Conservation (phyloP, 306 rosid species). For the Rubus idaeus region DNA sequence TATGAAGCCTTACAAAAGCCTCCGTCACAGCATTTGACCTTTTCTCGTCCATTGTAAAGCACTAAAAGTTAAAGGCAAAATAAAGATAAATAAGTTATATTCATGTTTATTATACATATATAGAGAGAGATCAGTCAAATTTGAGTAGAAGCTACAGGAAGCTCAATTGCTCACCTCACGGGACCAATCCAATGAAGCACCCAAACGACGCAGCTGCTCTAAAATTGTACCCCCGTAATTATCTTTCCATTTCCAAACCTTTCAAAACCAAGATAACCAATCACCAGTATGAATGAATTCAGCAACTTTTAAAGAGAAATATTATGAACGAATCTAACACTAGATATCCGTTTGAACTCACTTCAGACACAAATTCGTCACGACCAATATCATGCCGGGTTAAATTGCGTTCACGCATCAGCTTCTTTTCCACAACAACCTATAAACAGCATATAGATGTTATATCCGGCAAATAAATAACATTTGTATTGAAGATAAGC, state of each 20-base stretch:
- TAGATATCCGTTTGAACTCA: conserved; percentile 35
- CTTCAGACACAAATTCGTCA: conserved; percentile 72
- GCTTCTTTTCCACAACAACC: conserved; percentile 98
- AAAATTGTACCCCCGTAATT: conserved; percentile 82
- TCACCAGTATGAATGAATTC: conserved; percentile 18
- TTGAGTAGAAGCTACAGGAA: background rate
- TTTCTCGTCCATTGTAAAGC: conserved; percentile 94
- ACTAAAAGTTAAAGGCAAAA: conserved; percentile 38
- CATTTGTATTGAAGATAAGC: background rate
- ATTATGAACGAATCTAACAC: background rate
- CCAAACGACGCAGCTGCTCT: conserved; percentile 78
- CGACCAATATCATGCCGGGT: conserved; percentile 92
- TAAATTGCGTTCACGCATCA: conserved; percentile 69
- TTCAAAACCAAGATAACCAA: conserved; percentile 28
- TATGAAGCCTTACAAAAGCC: conserved; percentile 83
- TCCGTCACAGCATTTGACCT: conserved; percentile 86
- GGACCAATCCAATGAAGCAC: conserved; percentile 97
- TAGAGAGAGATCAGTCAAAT: conserved; percentile 2
- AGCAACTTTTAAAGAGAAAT: background rate
- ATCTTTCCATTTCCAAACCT: conserved; percentile 97
- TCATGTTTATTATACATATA: background rate
- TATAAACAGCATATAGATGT: conserved; percentile 18
- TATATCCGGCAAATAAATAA: background rate
- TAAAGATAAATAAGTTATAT: conserved; percentile 1
- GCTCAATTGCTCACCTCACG: conserved; percentile 65